phyloP scores from a whole-genome alignment of 495 filamentous ascomycete genomes.

The Rostrohypoxylon terebratum region DNA sequence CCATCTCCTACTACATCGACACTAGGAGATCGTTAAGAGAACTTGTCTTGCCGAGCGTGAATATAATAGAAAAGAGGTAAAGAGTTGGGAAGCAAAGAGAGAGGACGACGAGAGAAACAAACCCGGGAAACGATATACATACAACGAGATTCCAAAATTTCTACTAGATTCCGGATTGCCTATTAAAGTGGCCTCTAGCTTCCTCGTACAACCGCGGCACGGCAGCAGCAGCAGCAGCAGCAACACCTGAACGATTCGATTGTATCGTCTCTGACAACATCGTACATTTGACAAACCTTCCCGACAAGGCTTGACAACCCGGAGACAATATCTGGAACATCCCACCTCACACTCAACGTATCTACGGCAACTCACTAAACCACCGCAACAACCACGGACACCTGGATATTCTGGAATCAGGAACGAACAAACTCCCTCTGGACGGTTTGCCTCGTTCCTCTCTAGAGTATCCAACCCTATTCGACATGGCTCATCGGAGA shows the following conservation, averaged over 20 bases:
- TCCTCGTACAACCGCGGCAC: constrained; percentile 37
- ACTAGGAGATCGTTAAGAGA: constrained; percentile 31
- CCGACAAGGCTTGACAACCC: neutral
- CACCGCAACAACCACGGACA: constrained; percentile 23
- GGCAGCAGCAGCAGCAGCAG: constrained; percentile 29
- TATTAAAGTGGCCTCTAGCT: constrained; percentile 34
- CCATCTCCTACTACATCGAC: constrained; percentile 5
- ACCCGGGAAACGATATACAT: constrained; percentile 29
- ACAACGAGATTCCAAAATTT: constrained; percentile 10
- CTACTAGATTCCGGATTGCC: neutral
- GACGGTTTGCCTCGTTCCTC: constrained; percentile 34
- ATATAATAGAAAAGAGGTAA: constrained; percentile 36
- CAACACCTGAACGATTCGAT: constrained; percentile 24
- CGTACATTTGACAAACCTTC: neutral
- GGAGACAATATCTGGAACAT: neutral
- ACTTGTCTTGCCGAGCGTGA: constrained; percentile 43
- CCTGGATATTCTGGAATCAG: constrained; percentile 33
- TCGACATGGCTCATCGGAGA: constrained; percentile 48
- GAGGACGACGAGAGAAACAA: constrained; percentile 23
- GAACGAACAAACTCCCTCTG: constrained; percentile 40
- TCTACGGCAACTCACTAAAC: neutral
- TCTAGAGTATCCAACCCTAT: constrained; percentile 27
- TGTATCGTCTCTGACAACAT: constrained; percentile 41
- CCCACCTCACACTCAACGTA: constrained; percentile 4
- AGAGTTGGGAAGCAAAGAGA: constrained; percentile 11